These are phyloP conservation scores for Phytopythium ostracodes DNA, from an alignment of 352 stramenopile species.

Conservation along the genomic window DNA sequence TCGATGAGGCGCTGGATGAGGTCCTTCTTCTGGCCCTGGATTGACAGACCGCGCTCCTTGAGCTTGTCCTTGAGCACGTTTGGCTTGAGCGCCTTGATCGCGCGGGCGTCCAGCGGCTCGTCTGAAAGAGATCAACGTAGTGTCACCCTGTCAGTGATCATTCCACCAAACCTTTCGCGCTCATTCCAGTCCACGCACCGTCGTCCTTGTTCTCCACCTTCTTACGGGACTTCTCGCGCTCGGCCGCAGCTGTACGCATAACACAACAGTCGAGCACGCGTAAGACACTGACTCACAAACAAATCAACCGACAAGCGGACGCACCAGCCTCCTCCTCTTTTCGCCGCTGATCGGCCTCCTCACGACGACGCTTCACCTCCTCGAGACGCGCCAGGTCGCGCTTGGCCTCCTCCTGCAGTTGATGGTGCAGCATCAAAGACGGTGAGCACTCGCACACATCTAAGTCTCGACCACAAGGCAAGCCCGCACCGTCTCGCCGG, in stretches of 20 bases:
- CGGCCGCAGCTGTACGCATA: constrained; percentile 31
- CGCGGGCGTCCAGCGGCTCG: constrained; percentile 72
- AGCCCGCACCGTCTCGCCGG: constrained; percentile 74
- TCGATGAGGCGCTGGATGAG: constrained; percentile 87
- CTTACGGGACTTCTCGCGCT: constrained; percentile 65
- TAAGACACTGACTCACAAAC: neutral
- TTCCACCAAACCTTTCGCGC: neutral
- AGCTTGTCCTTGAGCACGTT: constrained; percentile 87
- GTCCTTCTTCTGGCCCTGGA: constrained; percentile 87
- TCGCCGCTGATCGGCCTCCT: constrained; percentile 76
- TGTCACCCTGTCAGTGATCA: neutral
- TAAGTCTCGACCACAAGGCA: too few species aligned
- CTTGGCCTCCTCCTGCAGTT: constrained; percentile 70
- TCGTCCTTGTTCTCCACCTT: constrained; percentile 56
- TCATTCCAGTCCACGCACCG: constrained; percentile 27
- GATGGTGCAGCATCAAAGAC: neutral
- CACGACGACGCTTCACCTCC: constrained; percentile 76
- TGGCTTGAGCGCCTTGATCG: constrained; percentile 86
- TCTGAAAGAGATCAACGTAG: constrained; percentile 22
- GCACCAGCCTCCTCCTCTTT: constrained; percentile 75
- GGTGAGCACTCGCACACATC: neutral
- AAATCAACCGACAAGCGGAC: constrained; percentile 7
- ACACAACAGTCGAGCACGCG: neutral
- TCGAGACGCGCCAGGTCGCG: constrained; percentile 76
- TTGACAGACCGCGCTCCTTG: constrained; percentile 80